These are phyloP conservation scores for Plicaturopsis crispa DNA, from an alignment of 768 basidiomycete genomes.

Conservation along the genomic window DNA sequence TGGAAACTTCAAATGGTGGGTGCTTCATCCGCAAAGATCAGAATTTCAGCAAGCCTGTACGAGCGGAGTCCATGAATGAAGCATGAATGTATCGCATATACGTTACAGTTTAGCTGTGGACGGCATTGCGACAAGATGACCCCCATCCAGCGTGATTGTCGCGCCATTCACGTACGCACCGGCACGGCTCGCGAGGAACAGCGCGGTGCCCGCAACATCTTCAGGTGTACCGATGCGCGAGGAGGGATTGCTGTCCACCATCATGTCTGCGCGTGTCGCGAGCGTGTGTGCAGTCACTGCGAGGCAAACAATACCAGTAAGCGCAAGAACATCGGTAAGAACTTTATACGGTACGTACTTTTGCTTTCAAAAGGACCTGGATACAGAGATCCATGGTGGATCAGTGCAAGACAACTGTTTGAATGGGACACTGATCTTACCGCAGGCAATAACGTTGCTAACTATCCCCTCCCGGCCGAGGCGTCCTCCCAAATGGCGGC, in stretches of 20 bases:
- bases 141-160: conserved; percentile 57
- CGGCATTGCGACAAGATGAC: conserved; percentile 35
- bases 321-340: conserved; percentile 1
- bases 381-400: neutral
- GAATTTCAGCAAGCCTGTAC: neutral
- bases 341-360: conserved; percentile 17
- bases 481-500: conserved; percentile 46
- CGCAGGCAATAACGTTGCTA: conserved; percentile 60
- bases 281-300: conserved; percentile 51
- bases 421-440: too few species aligned
- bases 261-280: conserved; percentile 31
- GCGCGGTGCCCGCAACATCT: conserved; percentile 55
- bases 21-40: too few species aligned
- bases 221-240: conserved; percentile 52
- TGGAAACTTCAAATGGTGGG: too few species aligned
- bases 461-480: conserved; percentile 51
- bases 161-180: conserved; percentile 60
- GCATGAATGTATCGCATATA: conserved; percentile 2
- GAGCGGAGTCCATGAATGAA: neutral
- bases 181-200: conserved; percentile 55
- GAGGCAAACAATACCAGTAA: neutral
- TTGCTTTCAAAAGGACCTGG: conserved; percentile 37
- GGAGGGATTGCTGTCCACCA: conserved; percentile 38
- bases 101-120: conserved; percentile 25
- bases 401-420: neutral